phyloP scores from a whole-genome alignment of 768 basidiomycete species.

The Tricholoma sp. region DNA sequence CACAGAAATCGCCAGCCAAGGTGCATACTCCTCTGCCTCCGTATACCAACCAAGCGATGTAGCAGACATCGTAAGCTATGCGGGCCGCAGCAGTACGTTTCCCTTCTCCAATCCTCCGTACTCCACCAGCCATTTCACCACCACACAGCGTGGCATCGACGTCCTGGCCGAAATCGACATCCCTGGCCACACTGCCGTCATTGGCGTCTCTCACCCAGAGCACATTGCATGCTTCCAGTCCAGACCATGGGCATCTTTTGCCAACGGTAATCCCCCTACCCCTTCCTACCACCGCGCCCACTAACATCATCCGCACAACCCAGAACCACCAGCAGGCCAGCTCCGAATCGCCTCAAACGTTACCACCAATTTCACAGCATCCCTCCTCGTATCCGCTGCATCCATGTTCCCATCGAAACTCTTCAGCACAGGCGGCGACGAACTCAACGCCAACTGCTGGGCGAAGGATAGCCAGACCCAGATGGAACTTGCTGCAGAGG shows the following conservation, averaged over 20 bases:
- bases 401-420: constrained; percentile 47
- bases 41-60: constrained; percentile 57
- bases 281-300: background rate
- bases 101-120: background rate
- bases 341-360: constrained; percentile 61
- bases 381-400: constrained; percentile 49
- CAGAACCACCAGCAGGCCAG: constrained; percentile 82
- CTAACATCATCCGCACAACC: background rate
- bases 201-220: constrained; percentile 66
- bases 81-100: constrained; percentile 59
- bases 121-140: background rate
- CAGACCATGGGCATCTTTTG: constrained; percentile 57
- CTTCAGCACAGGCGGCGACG: constrained; percentile 82
- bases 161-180: constrained; percentile 75
- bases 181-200: constrained; percentile 76
- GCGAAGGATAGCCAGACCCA: constrained; percentile 54
- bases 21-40: constrained; percentile 57
- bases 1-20: constrained; percentile 53
- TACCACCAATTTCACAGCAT: constrained; percentile 56
- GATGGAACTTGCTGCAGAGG: constrained; percentile 37
- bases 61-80: constrained; percentile 57
- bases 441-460: constrained; percentile 69
- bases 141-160: constrained; percentile 62
- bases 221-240: constrained; percentile 64
- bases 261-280: constrained; percentile 34